Percentiles rank a stretch among this genome's conserved stretches.
Evolutionary conservation across 345 rosid species (phyloP).

Genomic region (Psidium guajava): DNA sequence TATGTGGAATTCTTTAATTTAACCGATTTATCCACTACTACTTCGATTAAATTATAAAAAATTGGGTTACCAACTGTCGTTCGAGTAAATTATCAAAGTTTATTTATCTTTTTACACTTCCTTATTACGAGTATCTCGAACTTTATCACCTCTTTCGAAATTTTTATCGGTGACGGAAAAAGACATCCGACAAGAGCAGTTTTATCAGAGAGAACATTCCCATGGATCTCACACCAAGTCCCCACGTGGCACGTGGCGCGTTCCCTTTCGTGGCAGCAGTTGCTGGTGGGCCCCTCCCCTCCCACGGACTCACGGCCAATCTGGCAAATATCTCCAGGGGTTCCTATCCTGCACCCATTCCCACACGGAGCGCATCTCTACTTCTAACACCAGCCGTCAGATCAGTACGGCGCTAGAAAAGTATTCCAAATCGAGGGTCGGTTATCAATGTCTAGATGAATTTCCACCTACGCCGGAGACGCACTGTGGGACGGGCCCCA

Average conservation of each 20-base stretch:
- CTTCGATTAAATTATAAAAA: too few species aligned
- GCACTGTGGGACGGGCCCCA: background rate
- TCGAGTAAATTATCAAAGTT: too few species aligned
- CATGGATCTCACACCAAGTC: too few species aligned
- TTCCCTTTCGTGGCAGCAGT: constrained; percentile 1
- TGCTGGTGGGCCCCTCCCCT: background rate
- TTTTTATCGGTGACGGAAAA: too few species aligned
- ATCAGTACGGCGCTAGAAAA: background rate
- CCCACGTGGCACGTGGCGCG: constrained; percentile 2
- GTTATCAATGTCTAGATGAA: background rate
- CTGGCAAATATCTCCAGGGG: background rate
- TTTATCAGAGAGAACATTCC: background rate
- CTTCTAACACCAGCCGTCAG: background rate
- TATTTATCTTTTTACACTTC: too few species aligned
- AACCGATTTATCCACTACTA: too few species aligned
- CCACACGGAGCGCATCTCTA: background rate
- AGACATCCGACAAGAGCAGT: background rate
- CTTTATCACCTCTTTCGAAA: too few species aligned
- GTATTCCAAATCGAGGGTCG: background rate
- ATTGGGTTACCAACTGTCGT: too few species aligned
- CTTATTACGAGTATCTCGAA: too few species aligned
- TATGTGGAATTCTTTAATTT: too few species aligned
- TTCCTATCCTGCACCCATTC: background rate
- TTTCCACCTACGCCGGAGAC: background rate
- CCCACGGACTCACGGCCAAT: background rate